Evolutionary conservation across 148 eudicot species (phyloP), one percentile per base, ranked within the genome.

Genomic region (Rhododendron kiyosumense): DNA sequence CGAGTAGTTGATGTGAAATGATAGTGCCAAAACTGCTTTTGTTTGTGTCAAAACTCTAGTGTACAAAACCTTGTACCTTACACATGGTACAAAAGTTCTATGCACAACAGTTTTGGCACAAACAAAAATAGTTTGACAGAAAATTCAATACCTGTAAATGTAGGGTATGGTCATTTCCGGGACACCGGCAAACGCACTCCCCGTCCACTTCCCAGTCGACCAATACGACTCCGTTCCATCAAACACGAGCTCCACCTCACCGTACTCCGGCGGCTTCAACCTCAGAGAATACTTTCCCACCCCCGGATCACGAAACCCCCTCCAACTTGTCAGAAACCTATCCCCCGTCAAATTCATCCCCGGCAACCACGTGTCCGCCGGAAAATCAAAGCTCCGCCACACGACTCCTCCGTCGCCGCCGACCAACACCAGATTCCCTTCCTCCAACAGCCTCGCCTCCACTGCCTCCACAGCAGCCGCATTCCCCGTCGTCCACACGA

Each of bases 361-460:
- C 22, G 98, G 98, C 0, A 96, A 91, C 94, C 95, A 96, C 63
- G 98, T 96, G 86, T 96, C 98, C 4, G 95, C 74, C 38, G 98
- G 98, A 28, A 34, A 84, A 82, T 93, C 94, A 32, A 96, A 96
- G 90, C 96, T 93, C 85, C 90, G 90, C 98, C 98, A 96, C 38
- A 92, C 89, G 24, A 91, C 80, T 22, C 36, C 88, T 49, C 91
- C 89, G 1, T 36, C 17, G 7, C n/a, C 8, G 0, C 71, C 84
- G 34, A 80, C 5, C 8, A 96, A 80, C 30, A 93, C 90, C 52
- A 96, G 83, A 65, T 93, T 90, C 2, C 98, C 97, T 34, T 90
- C 87, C 32, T 96, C 96, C 59, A 90, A 88, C 49, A 92, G 86
- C 86, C 69, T 84, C 22, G 85, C 63, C 49, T 85, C 84, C 43